phyloP scores from a whole-genome alignment of 371 early-diverging fungal species.

The Mortierella sp. region DNA sequence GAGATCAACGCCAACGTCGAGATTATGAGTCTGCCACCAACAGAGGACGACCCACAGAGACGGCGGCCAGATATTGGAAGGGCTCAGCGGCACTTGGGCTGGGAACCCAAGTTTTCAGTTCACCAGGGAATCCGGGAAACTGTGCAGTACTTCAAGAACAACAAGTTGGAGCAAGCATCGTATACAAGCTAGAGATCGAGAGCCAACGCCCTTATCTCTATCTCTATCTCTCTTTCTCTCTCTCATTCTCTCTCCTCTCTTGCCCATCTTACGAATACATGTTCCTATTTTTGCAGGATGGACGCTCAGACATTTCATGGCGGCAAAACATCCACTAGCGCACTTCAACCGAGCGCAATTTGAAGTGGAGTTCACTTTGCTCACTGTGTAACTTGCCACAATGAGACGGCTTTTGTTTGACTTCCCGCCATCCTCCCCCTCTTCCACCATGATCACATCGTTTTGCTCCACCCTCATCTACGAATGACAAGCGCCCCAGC shows the following conservation, averaged over 20 bases:
- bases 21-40: conserved; percentile 76
- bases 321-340: too few relatives aligned
- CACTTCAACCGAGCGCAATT: too few relatives aligned
- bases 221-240: too few relatives aligned
- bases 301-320: too few relatives aligned
- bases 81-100: conserved; percentile 74
- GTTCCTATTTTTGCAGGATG: too few relatives aligned
- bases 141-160: conserved; percentile 77
- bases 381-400: too few relatives aligned
- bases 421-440: too few relatives aligned
- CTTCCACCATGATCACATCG: too few relatives aligned
- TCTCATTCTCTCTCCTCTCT: conserved; percentile 1
- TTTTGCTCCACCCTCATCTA: too few relatives aligned
- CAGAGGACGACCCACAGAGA: conserved; percentile 85
- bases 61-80: conserved; percentile 83
- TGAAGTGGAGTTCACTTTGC: too few relatives aligned
- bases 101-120: conserved; percentile 83
- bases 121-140: conserved; percentile 87
- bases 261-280: too few relatives aligned
- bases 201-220: background rate
- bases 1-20: conserved; percentile 70
- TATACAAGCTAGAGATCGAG: conserved; percentile 11
- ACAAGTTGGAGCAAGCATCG: conserved; percentile 32
- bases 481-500: background rate
- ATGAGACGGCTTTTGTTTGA: too few relatives aligned